phyloP scores from a whole-genome alignment of 495 filamentous ascomycete genomes.

The Aspergillus nanangensis region DNA sequence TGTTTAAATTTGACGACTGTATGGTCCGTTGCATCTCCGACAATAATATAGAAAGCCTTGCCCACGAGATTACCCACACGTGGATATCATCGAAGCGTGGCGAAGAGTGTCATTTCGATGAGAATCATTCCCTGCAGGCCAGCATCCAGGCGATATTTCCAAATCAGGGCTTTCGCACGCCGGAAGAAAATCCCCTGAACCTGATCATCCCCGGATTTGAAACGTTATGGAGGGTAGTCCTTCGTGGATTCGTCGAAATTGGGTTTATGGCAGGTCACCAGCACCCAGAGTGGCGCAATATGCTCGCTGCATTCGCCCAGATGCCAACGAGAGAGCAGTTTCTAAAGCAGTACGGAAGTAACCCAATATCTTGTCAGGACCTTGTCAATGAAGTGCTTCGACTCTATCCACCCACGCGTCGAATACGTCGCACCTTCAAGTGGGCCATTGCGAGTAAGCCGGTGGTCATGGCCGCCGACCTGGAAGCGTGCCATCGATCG shows the following conservation, averaged over 20 bases:
- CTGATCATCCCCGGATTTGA: slow-evolving; percentile 64
- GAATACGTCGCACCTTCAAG: slow-evolving; percentile 45
- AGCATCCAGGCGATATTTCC: slow-evolving; percentile 16
- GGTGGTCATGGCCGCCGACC: slow-evolving; percentile 36
- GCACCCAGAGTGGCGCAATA: slow-evolving; percentile 15
- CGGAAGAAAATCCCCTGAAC: slow-evolving; percentile 46
- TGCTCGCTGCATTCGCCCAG: slow-evolving; percentile 23
- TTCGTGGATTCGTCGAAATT: slow-evolving; percentile 54
- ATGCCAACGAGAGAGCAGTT: slow-evolving; percentile 17
- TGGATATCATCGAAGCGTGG: slow-evolving; percentile 4
- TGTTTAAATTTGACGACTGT: slow-evolving; percentile 28
- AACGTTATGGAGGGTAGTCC: slow-evolving; percentile 62
- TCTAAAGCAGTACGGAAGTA: background rate
- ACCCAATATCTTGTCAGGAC: slow-evolving; percentile 19
- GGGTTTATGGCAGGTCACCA: slow-evolving; percentile 26
- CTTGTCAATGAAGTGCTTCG: slow-evolving; percentile 54
- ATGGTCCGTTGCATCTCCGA: background rate
- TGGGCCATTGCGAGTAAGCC: background rate
- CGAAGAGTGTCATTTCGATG: background rate
- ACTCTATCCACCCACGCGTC: slow-evolving; percentile 60
- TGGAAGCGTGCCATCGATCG: slow-evolving; percentile 37
- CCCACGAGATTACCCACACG: slow-evolving; percentile 44
- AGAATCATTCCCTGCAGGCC: slow-evolving; percentile 9
- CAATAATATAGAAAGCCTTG: slow-evolving; percentile 15
- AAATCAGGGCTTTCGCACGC: slow-evolving; percentile 11